Evolutionary conservation across 2,329 filamentous ascomycete species (phyloP).

Genomic region (Zasmidium cellare): DNA sequence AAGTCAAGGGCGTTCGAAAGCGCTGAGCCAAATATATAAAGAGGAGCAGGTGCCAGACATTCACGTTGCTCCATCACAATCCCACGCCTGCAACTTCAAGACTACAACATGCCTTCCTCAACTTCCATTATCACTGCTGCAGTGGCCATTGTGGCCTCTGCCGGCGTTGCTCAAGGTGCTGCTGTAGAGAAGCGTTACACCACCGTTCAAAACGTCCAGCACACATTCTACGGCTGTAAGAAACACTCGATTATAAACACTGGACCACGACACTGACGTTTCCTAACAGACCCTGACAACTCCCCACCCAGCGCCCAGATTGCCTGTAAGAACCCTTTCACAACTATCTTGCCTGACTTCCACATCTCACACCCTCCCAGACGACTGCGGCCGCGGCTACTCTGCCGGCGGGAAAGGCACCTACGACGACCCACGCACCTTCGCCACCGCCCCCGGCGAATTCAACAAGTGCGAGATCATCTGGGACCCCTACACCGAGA

Average conservation of each 20-base stretch:
- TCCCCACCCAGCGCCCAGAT: conserved; percentile 26
- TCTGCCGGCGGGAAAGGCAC: conserved; percentile 45
- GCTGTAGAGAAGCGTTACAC: conserved; percentile 14
- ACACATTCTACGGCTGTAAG: conserved; percentile 30
- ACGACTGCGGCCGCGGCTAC: conserved; percentile 30
- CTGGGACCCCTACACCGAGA: conserved; percentile 46
- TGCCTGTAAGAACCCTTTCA: conserved; percentile 23
- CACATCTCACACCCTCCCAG: too few species aligned
- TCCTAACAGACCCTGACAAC: conserved; percentile 25
- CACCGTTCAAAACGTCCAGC: conserved; percentile 12
- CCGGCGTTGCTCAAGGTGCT: conserved; percentile 7
- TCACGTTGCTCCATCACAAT: background rate
- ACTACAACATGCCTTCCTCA: background rate
- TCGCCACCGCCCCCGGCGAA: conserved; percentile 44
- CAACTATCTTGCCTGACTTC: too few species aligned
- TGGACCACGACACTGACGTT: background rate
- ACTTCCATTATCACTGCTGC: conserved; percentile 1
- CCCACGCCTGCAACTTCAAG: background rate
- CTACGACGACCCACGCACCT: conserved; percentile 45
- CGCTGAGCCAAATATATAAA: background rate
- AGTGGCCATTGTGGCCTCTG: conserved; percentile 4
- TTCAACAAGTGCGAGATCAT: conserved; percentile 47
- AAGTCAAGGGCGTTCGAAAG: background rate
- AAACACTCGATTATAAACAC: too few species aligned
- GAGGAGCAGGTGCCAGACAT: too few species aligned